Evolutionary conservation across 1,139 yeast genomes (phyloP).

Genomic region (Geotrichum candidum): DNA sequence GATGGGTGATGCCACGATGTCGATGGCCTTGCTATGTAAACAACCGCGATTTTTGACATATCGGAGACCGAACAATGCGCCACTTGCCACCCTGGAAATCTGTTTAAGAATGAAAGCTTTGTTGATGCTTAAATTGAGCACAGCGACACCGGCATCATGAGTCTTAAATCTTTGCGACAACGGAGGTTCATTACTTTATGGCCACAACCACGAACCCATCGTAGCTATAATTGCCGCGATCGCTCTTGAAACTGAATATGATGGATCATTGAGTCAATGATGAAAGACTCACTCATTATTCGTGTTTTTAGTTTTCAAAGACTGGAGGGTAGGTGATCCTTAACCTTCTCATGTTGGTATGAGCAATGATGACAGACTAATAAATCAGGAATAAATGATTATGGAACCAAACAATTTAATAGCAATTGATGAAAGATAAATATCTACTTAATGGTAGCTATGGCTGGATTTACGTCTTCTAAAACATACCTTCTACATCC

Average conservation of each 20-base stretch:
- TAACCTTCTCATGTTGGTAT: neutral
- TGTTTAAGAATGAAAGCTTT: neutral
- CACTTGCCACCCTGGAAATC: neutral
- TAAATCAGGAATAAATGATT: neutral
- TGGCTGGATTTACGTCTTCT: conserved; percentile 3
- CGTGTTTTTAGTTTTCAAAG: neutral
- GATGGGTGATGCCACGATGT: neutral
- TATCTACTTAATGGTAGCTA: neutral
- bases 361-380: neutral
- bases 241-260: neutral
- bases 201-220: neutral
- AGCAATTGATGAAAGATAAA: neutral
- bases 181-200: neutral
- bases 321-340: neutral
- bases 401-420: neutral
- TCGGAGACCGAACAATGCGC: neutral
- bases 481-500: conserved; percentile 36
- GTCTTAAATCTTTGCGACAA: neutral
- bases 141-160: neutral
- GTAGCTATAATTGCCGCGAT: neutral
- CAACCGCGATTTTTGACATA: neutral
- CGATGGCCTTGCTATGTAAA: neutral
- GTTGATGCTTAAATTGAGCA: neutral
- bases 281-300: neutral
- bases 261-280: neutral